Percentiles rank a stretch among this genome's conserved stretches.
phyloP scores from a whole-genome alignment of 352 stramenopile species.

The Pythium aristosporum region DNA sequence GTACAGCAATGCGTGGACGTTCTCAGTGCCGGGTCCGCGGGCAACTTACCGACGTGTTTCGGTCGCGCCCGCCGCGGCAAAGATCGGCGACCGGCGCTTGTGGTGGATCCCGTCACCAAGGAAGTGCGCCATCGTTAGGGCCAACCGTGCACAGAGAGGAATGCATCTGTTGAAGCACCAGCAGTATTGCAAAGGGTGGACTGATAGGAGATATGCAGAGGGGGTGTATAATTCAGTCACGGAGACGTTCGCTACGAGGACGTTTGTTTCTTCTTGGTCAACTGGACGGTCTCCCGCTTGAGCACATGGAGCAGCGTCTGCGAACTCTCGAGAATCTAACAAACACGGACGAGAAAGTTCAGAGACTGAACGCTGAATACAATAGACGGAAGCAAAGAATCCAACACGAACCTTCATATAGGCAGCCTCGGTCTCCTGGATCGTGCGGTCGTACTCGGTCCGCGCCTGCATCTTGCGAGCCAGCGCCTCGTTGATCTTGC shows the following conservation, averaged over 20 bases:
- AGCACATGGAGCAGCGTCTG: slow-evolving; percentile 94
- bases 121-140: slow-evolving; percentile 60
- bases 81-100: slow-evolving; percentile 64
- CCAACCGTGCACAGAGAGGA: not conserved
- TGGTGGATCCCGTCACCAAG: slow-evolving; percentile 61
- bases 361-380: not conserved
- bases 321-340: slow-evolving; percentile 91
- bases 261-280: slow-evolving; percentile 95
- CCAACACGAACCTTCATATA: slow-evolving; percentile 87
- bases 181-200: too few species aligned
- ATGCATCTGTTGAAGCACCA: not conserved
- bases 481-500: slow-evolving; percentile 91
- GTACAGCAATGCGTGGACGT: slow-evolving; percentile 69
- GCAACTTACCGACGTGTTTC: slow-evolving; percentile 40
- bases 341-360: not conserved
- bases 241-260: slow-evolving; percentile 41
- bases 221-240: not conserved
- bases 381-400: not conserved
- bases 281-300: slow-evolving; percentile 91
- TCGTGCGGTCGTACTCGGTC: slow-evolving; percentile 94
- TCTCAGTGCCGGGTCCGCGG: slow-evolving; percentile 33
- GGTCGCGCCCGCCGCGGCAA: slow-evolving; percentile 66
- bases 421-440: slow-evolving; percentile 92
- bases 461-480: slow-evolving; percentile 87
- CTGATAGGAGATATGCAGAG: not conserved